Base-by-base conservation (phyloP, 495 filamentous ascomycete species). In the Talaromyces trachyspermus region DNA sequence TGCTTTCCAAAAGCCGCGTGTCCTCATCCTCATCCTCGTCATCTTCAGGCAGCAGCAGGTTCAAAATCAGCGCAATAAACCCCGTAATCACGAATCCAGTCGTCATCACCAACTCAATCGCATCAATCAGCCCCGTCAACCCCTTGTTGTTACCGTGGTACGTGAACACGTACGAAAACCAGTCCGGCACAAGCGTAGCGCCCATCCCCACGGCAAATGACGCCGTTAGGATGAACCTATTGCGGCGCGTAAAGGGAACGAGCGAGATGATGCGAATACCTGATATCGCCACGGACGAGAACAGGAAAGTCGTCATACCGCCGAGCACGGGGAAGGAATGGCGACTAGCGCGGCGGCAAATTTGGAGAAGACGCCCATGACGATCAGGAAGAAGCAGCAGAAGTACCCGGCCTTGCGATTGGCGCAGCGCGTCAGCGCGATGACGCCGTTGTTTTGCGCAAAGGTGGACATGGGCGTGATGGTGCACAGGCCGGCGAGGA, bases 281-380 rank as follows among this genome's bases (percentile, higher is more conserved):
- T 2, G 86, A 92, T 12, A 94, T 80, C 14, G 86, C 85, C 20
- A 96, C 90, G 7, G 86, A 75, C 50, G 74, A 76, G 70, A 95
- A 95, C 12, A 96, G 73, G 66, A 95, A 95, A 2, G 88, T 90
- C 0, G 90, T 95, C 87, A 96, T 94, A 24, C 90, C 90, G 43
- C 89, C 89, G 4, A 95, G 71, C 1, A 95, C 88, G 2, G 90
- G 22, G 75, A 66, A 0, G 90, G 90, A 53, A 95, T 95, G 32
- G 88, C 70, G 8, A 91, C 85, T 1, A 95, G 77, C 0, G 86
- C 76, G 1, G 90, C 89, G n/a, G 89, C 88, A 61, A 95, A 94
- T 53, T 95, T 95, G 48, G 88, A 81, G 64, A 95, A 94, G 52
- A 95, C 71, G 33, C 89, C 89, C 84, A 90, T 89, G 59, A 95